Percentiles rank a stretch among this genome's conserved stretches.
Evolutionary conservation across 768 basidiomycete species (phyloP).

Genomic region (Kwoniella bestiolae): DNA sequence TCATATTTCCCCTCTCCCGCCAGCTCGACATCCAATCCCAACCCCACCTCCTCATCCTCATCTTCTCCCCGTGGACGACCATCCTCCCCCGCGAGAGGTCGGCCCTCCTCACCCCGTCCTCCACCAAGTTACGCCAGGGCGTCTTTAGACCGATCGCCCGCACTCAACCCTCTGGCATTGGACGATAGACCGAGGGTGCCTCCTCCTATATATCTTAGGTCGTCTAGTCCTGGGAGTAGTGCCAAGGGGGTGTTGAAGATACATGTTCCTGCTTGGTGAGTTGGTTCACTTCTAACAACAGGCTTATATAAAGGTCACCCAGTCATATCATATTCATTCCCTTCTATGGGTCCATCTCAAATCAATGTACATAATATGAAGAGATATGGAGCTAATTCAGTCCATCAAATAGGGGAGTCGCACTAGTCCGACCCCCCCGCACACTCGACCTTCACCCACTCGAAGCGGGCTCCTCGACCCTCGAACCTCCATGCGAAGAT

Average conservation of each 20-base stretch:
- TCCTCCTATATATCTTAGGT: conserved; percentile 40
- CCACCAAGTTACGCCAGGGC: conserved; percentile 36
- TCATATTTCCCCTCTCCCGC: neutral
- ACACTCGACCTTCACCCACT: conserved; percentile 34
- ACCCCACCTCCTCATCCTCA: neutral
- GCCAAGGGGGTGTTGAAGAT: conserved; percentile 40
- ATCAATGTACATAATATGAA: no score
- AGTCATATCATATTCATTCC: no score
- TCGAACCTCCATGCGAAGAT: conserved; percentile 48
- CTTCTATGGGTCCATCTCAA: no score
- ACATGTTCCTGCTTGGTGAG: conserved; percentile 45
- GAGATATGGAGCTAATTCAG: neutral
- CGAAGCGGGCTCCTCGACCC: conserved; percentile 16
- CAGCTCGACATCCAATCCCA: neutral
- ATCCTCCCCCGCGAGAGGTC: conserved; percentile 5
- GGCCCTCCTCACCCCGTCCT: conserved; percentile 19
- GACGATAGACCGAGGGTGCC: conserved; percentile 37
- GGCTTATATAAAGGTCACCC: no score
- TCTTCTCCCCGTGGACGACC: conserved; percentile 1
- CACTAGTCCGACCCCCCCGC: conserved; percentile 38
- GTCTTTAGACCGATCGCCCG: conserved; percentile 33
- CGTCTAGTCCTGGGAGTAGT: conserved; percentile 20
- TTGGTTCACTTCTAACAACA: neutral
- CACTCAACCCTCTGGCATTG: conserved; percentile 23
- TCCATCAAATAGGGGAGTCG: conserved; percentile 35